A percentile compares a stretch with the other conserved stretches of the same genome.
phyloP scores from a whole-genome alignment of 345 rosid genomes.

The Eucalyptus microcorys region DNA sequence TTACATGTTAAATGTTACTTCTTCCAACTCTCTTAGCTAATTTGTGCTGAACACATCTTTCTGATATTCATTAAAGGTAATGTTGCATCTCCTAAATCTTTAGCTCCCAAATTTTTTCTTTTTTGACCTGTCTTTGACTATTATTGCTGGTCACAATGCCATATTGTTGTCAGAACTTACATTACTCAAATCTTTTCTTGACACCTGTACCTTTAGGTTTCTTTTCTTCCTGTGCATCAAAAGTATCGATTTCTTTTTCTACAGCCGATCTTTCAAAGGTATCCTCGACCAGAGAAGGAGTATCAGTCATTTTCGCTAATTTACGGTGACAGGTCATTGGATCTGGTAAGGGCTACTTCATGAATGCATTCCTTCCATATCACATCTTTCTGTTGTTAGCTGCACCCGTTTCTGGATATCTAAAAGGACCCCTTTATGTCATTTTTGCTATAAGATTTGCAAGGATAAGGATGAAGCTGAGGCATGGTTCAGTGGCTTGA shows the following conservation, averaged over 20 bases:
- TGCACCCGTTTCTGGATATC: background rate
- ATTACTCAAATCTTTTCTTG: background rate
- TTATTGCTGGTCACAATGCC: background rate
- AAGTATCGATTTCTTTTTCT: constrained; percentile 1
- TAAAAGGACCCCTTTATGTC: background rate
- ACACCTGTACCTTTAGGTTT: background rate
- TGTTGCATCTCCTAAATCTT: background rate
- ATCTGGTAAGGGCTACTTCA: constrained; percentile 53
- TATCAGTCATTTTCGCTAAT: constrained; percentile 97
- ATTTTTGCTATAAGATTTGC: constrained; percentile 39
- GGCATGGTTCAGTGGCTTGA: constrained; percentile 79
- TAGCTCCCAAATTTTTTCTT: background rate
- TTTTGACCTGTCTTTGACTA: background rate
- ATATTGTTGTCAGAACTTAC: background rate
- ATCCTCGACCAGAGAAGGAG: constrained; percentile 99
- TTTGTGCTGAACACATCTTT: background rate
- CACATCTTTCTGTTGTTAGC: background rate
- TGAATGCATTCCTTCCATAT: background rate
- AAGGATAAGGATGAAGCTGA: constrained; percentile 84
- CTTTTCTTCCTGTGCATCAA: constrained; percentile 6
- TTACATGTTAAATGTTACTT: background rate
- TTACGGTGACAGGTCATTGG: constrained; percentile 88
- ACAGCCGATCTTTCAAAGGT: constrained; percentile 96
- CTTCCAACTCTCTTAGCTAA: background rate
- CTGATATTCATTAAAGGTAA: background rate